Base-by-base conservation (phyloP, 345 rosid genomes). In the Hevea brasiliensis region DNA sequence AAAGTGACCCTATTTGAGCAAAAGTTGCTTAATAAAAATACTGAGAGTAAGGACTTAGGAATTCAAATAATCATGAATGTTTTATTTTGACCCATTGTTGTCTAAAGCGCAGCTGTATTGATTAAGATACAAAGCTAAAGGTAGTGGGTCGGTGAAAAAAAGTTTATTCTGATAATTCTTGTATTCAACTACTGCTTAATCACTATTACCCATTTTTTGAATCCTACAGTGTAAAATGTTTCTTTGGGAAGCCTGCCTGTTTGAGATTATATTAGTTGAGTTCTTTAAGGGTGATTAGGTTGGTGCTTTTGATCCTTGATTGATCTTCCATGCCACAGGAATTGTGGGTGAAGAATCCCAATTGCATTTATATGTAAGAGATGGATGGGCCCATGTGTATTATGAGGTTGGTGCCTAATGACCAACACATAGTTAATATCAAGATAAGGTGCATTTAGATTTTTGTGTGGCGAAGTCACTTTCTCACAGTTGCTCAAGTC, bases 121-220 rank as follows among this genome's bases (percentile, higher is more conserved):
- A 85, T 82, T 74, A 75, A 78, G 84, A 81, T 78, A 83, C 80
- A 85, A 87, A 83, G 87, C 67, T 47, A 81, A 85, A 83, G 82
- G 58, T 17, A 59, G 27, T 60, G 29, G 67, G 77, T 67, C 76
- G 77, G 75, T 70, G 66, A 75, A 66, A 80, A n/a, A 55, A 55
- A 62, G 73, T 40, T 67, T 73, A 60, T 53, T 59, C 54, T 32
- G 20, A 35, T 18, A 37, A 41, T 70, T 41, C 50, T 29, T 55
- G 9, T 50, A 64, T 71, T 60, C 69, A 26, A 32, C n/a, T 3
- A 45, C 13, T 45, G 6, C 48, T 57, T 69, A 21, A 61, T 14
- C 57, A 60, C 42, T 62, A 65, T 57, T 59, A 29, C 27, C 17
- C 48, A 11, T 26, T 24, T 42, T 57, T 44, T 70, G 7, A 58